These are phyloP conservation scores for Fusarium albidum DNA, from an alignment of 2,329 filamentous ascomycete species.

Conservation along the genomic window DNA sequence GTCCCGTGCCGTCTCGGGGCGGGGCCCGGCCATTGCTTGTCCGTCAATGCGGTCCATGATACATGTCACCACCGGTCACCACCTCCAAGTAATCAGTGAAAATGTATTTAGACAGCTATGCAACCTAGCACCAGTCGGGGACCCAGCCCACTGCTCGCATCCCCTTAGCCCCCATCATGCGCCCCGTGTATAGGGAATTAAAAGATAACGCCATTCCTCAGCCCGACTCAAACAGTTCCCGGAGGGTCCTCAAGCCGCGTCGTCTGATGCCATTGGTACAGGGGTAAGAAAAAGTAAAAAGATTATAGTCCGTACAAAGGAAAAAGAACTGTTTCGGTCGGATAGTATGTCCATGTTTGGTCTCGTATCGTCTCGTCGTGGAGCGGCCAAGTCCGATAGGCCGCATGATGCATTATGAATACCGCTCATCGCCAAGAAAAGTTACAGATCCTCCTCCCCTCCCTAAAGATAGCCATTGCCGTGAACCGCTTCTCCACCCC, in stretches of 20 bases:
- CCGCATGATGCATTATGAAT: slow-evolving; percentile 44
- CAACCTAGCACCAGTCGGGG: slow-evolving; percentile 25
- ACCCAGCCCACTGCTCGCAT: slow-evolving; percentile 41
- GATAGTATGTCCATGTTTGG: slow-evolving; percentile 43
- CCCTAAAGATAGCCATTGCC: slow-evolving; percentile 32
- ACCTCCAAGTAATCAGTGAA: too few relatives aligned
- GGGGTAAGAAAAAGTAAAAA: slow-evolving; percentile 31
- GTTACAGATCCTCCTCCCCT: slow-evolving; percentile 30
- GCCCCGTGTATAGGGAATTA: slow-evolving; percentile 32
- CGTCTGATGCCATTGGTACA: slow-evolving; percentile 37
- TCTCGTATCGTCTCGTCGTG: slow-evolving; percentile 44
- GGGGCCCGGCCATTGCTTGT: too few relatives aligned
- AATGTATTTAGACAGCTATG: slow-evolving; percentile 32
- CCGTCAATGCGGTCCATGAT: too few relatives aligned
- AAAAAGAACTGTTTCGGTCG: slow-evolving; percentile 33
- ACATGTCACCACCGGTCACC: too few relatives aligned
- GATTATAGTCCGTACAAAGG: slow-evolving; percentile 43
- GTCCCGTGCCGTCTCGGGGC: background rate
- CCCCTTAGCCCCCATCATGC: slow-evolving; percentile 18
- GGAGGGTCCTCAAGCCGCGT: slow-evolving; percentile 15
- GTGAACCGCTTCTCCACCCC: slow-evolving; percentile 24
- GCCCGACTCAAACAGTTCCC: slow-evolving; percentile 28
- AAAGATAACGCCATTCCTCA: slow-evolving; percentile 35
- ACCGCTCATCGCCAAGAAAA: slow-evolving; percentile 37
- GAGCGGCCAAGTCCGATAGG: slow-evolving; percentile 37